Evolutionary conservation across 202 grass and related monocot species (phyloP).

Genomic region (Panicum hallii): DNA sequence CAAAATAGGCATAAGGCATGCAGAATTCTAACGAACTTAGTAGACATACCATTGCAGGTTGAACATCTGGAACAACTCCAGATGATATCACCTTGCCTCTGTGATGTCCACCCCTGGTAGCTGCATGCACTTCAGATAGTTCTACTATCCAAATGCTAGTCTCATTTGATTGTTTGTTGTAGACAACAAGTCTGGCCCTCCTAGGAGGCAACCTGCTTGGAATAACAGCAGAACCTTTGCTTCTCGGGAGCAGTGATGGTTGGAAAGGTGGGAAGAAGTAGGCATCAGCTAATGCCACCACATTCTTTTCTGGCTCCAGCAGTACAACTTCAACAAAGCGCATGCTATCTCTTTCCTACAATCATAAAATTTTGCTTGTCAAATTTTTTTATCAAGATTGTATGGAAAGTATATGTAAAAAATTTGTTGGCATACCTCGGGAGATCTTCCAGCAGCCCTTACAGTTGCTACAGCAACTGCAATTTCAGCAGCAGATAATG

Average conservation of each 20-base stretch:
- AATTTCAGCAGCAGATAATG: constrained; percentile 98
- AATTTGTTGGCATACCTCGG: constrained; percentile 63
- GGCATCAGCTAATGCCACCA: constrained; percentile 96
- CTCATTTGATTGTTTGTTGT: constrained; percentile 95
- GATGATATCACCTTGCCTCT: constrained; percentile 91
- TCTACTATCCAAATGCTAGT: constrained; percentile 96
- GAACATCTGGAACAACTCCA: constrained; percentile 90
- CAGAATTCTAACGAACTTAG: constrained; percentile 31
- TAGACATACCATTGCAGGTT: constrained; percentile 89
- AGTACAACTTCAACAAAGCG: constrained; percentile 97
- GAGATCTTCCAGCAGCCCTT: constrained; percentile 91
- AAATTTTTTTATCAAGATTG: constrained; percentile 12
- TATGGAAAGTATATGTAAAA: background rate
- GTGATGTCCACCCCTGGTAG: constrained; percentile 96
- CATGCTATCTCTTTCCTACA: constrained; percentile 92
- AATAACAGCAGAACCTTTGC: constrained; percentile 90
- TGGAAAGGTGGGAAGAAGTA: constrained; percentile 99
- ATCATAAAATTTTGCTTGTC: constrained; percentile 22
- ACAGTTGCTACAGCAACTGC: constrained; percentile 97
- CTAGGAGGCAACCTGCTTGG: constrained; percentile 90
- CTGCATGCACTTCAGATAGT: constrained; percentile 96
- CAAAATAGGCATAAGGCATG: constrained; percentile 6
- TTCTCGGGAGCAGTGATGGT: constrained; percentile 91
- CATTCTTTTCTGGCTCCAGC: constrained; percentile 92
- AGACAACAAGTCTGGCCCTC: constrained; percentile 90